A percentile compares a stretch with the other conserved stretches of the same genome.
Evolutionary conservation across 257 asterid genomes (phyloP).

Genomic region (Verbena officinalis): DNA sequence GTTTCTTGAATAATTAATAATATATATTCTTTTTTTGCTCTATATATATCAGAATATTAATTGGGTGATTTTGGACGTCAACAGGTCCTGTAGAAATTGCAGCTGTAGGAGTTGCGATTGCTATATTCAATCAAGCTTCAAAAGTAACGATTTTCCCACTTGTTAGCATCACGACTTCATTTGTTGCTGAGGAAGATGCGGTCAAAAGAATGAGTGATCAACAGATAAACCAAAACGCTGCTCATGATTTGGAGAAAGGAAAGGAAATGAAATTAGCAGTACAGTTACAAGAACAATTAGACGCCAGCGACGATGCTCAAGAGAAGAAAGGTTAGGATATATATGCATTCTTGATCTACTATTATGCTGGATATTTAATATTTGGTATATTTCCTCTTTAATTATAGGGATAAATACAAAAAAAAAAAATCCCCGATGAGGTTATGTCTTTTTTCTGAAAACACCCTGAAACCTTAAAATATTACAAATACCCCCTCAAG

Average conservation of each 20-base stretch:
- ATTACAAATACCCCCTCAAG: too few relatives aligned
- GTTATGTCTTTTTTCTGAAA: too few relatives aligned
- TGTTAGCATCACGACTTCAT: constrained; percentile 91
- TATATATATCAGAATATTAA: not conserved
- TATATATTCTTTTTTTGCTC: not conserved
- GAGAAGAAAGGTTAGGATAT: too few relatives aligned
- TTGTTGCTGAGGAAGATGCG: constrained; percentile 92
- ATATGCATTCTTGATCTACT: too few relatives aligned
- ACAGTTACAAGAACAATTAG: not conserved
- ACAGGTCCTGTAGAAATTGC: constrained; percentile 87
- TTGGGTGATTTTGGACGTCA: not conserved
- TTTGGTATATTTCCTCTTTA: too few relatives aligned
- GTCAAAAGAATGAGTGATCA: constrained; percentile 41
- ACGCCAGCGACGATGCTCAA: constrained; percentile 12
- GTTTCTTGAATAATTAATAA: too few relatives aligned
- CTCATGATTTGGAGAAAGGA: constrained; percentile 38
- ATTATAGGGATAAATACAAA: too few relatives aligned
- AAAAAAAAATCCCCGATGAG: too few relatives aligned
- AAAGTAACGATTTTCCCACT: constrained; percentile 92
- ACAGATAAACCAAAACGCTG: constrained; percentile 23
- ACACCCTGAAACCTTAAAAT: too few relatives aligned
- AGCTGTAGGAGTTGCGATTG: constrained; percentile 90
- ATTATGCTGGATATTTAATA: too few relatives aligned
- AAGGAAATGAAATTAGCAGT: too few relatives aligned
- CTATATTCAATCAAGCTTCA: constrained; percentile 84